These are phyloP conservation scores for Mucor piriformis DNA, from an alignment of 371 early-diverging fungal species.

Conservation along the genomic window DNA sequence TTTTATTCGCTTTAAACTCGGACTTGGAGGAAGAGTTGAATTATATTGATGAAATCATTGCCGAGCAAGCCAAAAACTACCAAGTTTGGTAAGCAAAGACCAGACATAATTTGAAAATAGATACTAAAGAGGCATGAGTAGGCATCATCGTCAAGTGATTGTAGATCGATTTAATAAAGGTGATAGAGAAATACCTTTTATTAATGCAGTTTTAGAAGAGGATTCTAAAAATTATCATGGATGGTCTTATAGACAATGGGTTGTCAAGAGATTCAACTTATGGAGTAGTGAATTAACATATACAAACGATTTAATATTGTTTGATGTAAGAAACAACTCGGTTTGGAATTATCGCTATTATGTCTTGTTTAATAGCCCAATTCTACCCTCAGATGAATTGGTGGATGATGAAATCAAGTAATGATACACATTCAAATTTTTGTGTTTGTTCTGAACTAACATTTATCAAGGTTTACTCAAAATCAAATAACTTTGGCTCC, in stretches of 20 bases:
- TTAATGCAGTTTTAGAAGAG: constrained; percentile 67
- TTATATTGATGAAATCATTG: constrained; percentile 72
- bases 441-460: neutral
- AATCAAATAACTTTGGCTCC: constrained; percentile 78
- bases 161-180: constrained; percentile 64
- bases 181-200: constrained; percentile 68
- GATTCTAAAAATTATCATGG: constrained; percentile 98
- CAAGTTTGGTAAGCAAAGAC: constrained; percentile 76
- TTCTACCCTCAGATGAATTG: constrained; percentile 35
- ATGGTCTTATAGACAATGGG: constrained; percentile 95
- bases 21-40: constrained; percentile 76
- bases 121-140: neutral
- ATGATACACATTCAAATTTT: constrained; percentile 14
- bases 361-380: constrained; percentile 59
- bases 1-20: constrained; percentile 64
- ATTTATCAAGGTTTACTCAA: constrained; percentile 54
- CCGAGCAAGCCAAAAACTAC: constrained; percentile 87
- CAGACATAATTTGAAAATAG: neutral
- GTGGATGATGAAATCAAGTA: constrained; percentile 69
- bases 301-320: constrained; percentile 67
- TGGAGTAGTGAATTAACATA: constrained; percentile 82
- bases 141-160: constrained; percentile 86
- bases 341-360: constrained; percentile 97
- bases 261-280: constrained; percentile 72
- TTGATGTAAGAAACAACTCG: constrained; percentile 94